Conservation (phyloP, 2,329 filamentous ascomycete genomes). For the Geoglossum cookeanum region DNA sequence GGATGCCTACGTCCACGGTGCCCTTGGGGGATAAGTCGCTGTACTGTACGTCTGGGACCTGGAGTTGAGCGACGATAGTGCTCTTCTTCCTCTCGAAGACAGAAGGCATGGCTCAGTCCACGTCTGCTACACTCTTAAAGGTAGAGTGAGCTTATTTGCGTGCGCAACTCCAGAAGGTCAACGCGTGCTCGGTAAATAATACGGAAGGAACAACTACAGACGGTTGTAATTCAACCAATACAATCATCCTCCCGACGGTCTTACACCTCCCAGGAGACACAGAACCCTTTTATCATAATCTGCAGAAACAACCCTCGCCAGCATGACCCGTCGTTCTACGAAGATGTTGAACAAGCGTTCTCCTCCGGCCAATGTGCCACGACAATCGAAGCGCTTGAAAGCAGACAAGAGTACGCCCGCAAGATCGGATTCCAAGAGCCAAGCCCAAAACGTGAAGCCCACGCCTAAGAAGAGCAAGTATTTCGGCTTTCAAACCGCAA, state of each 20-base stretch:
- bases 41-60: constrained; percentile 50
- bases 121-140: not conserved
- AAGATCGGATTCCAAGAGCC: not conserved
- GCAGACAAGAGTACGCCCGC: not conserved
- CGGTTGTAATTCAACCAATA: not conserved
- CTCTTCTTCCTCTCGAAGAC: constrained; percentile 45
- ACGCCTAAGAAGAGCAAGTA: constrained; percentile 32
- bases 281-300: not conserved
- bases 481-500: constrained; percentile 19
- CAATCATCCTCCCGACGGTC: not conserved
- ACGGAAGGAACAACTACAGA: not conserved
- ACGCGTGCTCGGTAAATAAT: not conserved
- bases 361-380: not conserved
- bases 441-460: constrained; percentile 5
- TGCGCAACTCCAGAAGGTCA: not conserved
- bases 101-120: not conserved
- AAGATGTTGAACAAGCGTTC: not conserved
- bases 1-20: constrained; percentile 61
- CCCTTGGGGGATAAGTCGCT: constrained; percentile 79
- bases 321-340: not conserved
- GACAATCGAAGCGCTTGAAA: not conserved
- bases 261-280: not conserved
- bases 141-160: not conserved
- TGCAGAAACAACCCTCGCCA: not conserved
- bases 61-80: constrained; percentile 52